These are phyloP conservation scores for Pythium aristosporum DNA, from an alignment of 352 stramenopile species.

Conservation along the genomic window DNA sequence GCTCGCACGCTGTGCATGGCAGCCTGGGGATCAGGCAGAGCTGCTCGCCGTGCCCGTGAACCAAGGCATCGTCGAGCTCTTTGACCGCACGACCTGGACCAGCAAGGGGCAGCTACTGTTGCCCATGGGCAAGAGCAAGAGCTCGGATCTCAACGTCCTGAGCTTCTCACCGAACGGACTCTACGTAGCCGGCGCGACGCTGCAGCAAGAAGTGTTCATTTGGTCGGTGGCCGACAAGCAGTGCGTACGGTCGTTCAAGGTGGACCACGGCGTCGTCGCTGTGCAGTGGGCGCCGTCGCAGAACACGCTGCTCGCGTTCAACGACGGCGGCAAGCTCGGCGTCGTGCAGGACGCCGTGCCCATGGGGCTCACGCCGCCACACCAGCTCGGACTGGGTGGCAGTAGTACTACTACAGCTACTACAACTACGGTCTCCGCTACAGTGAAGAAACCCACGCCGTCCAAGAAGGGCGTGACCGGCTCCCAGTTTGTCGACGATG, in stretches of 20 bases:
- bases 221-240: conserved; percentile 55
- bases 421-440: background rate
- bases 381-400: conserved; percentile 29
- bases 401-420: background rate
- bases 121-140: conserved; percentile 53
- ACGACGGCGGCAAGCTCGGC: conserved; percentile 56
- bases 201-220: conserved; percentile 73
- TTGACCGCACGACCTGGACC: conserved; percentile 47
- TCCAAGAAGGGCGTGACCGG: conserved; percentile 31
- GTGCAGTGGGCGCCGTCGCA: conserved; percentile 59
- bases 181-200: conserved; percentile 65
- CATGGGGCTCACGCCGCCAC: conserved; percentile 49
- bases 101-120: conserved; percentile 45
- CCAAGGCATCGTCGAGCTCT: conserved; percentile 70
- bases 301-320: conserved; percentile 58
- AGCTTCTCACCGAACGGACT: conserved; percentile 80
- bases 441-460: background rate
- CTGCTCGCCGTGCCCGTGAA: conserved; percentile 65
- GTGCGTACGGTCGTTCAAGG: conserved; percentile 53
- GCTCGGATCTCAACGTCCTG: conserved; percentile 64
- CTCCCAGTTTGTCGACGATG: conserved; percentile 50
- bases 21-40: conserved; percentile 25
- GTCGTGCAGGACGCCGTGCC: conserved; percentile 71
- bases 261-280: conserved; percentile 55
- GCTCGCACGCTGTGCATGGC: conserved; percentile 64